phyloP scores from a whole-genome alignment of 2,329 filamentous ascomycete genomes.

The Diaporthe vaccinii region DNA sequence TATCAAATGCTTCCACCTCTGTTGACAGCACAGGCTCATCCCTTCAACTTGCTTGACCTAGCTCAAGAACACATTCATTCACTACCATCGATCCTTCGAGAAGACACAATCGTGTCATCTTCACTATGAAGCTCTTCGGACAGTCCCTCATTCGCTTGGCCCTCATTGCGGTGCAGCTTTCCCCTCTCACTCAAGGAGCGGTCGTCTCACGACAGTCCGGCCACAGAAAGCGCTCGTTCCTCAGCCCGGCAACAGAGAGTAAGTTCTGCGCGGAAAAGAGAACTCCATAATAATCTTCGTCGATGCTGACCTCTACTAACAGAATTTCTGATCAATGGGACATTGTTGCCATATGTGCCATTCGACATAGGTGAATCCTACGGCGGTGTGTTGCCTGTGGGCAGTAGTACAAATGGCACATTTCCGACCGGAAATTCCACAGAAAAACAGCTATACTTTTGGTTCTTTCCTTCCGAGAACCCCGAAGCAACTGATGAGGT shows the following conservation, averaged over 20 bases:
- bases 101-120: no score
- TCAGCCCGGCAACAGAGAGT: constrained; percentile 4
- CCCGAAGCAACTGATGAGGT: constrained; percentile 28
- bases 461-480: constrained; percentile 27
- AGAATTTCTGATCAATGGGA: constrained; percentile 18
- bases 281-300: background rate
- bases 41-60: background rate
- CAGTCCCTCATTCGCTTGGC: background rate
- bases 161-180: background rate
- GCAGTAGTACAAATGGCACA: background rate
- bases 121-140: constrained; percentile 1
- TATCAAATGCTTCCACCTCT: background rate
- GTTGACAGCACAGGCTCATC: background rate
- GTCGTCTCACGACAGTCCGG: background rate
- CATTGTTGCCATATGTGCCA: constrained; percentile 32
- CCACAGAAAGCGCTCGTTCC: constrained; percentile 3
- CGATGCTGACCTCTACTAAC: background rate
- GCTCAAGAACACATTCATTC: background rate
- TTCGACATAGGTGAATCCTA: constrained; percentile 36
- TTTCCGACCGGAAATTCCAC: background rate
- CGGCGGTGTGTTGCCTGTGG: constrained; percentile 26
- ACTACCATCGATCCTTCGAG: no score
- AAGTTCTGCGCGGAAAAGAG: background rate
- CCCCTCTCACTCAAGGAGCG: background rate
- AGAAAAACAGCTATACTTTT: constrained; percentile 28